These are phyloP conservation scores for Eremochloa ophiuroides DNA, from an alignment of 176 grass and related monocot species.

Conservation along the genomic window DNA sequence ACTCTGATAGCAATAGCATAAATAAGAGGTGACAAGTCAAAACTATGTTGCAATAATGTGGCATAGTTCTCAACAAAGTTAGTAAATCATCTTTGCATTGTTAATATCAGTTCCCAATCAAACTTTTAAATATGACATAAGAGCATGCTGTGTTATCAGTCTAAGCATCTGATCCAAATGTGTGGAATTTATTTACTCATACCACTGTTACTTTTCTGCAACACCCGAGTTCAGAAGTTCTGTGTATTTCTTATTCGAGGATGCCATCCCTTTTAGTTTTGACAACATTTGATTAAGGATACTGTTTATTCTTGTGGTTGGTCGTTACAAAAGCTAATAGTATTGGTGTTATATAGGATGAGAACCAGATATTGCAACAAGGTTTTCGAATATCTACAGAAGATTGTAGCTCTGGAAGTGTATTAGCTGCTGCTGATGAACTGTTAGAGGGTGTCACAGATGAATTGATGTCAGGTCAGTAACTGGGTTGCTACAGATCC, in stretches of 20 bases:
- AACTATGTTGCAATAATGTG: not conserved
- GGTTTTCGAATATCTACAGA: not conserved
- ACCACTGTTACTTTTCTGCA: not conserved
- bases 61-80: not conserved
- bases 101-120: not conserved
- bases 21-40: not conserved
- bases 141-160: not conserved
- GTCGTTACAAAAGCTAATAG: not conserved
- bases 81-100: not conserved
- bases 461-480: not conserved
- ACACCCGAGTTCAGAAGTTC: not conserved
- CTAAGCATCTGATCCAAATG: not conserved
- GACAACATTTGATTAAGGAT: not conserved
- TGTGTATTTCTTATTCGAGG: not conserved
- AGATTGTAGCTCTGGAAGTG: no score
- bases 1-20: not conserved
- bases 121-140: not conserved
- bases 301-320: constrained; percentile 2
- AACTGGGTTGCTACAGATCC: not conserved
- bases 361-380: constrained; percentile 37
- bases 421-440: not conserved
- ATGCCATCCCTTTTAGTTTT: not conserved
- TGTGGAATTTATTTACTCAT: not conserved
- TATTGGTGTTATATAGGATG: constrained; percentile 31
- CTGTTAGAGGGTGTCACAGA: not conserved